Percentiles rank a stretch among this genome's conserved stretches.
Conservation (phyloP, 2,329 filamentous ascomycete species). For the Truncatella angustata region DNA sequence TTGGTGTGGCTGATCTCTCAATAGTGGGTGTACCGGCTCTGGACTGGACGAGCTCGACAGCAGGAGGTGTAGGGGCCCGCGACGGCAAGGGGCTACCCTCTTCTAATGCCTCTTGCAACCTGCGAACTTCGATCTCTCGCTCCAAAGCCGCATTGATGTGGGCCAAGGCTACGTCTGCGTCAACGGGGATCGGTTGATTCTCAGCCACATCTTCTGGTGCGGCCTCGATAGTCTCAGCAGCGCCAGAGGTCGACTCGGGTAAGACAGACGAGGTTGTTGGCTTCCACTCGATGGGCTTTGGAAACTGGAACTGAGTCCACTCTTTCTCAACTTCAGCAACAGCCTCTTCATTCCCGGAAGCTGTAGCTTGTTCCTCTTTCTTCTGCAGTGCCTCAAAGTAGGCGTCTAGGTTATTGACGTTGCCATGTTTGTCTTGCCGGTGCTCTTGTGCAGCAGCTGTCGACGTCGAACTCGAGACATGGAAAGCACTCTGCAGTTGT, state of each 20-base stretch:
- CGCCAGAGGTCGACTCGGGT: constrained; percentile 53
- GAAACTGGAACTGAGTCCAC: constrained; percentile 90
- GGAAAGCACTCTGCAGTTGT: constrained; percentile 77
- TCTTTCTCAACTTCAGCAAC: constrained; percentile 67
- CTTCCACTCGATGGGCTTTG: constrained; percentile 88
- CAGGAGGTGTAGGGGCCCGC: constrained; percentile 32
- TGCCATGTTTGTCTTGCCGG: constrained; percentile 47
- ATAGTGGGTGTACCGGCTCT: constrained; percentile 38
- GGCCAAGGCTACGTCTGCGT: constrained; percentile 63
- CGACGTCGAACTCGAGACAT: constrained; percentile 52
- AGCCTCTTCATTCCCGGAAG: constrained; percentile 37
- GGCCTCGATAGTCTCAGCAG: constrained; percentile 34
- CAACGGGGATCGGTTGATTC: constrained; percentile 38
- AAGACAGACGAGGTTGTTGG: constrained; percentile 54
- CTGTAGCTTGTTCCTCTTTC: constrained; percentile 43
- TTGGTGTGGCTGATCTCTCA: constrained; percentile 40
- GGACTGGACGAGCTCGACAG: constrained; percentile 38
- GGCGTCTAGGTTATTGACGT: constrained; percentile 73
- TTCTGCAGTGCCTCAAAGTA: constrained; percentile 91
- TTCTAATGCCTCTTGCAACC: constrained; percentile 42
- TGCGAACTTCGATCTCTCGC: constrained; percentile 66
- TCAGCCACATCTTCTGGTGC: constrained; percentile 28
- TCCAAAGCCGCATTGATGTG: constrained; percentile 84
- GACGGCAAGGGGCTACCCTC: constrained; percentile 34
- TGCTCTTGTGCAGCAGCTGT: constrained; percentile 54